Evolutionary conservation across 805 yeast genomes (phyloP), one percentile per base, ranked within the genome.

Genomic region (Metschnikowia vanudenii): DNA sequence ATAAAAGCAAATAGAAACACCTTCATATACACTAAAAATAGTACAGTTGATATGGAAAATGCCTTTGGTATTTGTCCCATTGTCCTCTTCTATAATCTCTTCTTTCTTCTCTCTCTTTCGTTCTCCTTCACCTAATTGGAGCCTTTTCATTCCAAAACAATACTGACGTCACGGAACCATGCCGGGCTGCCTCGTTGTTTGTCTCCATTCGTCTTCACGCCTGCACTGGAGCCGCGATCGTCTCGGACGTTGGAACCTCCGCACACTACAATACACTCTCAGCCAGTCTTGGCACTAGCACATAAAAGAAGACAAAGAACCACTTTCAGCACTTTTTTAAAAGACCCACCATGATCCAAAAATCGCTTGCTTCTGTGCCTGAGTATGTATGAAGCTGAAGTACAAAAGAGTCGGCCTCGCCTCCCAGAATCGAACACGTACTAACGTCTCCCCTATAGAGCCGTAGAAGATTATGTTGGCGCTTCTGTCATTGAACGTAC

Each of bases 401-500:
- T 26, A 6, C 28, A 10, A 26, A 26, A 10, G 28, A 26, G 10
- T 10, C 33, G 32, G n/a, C 13, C 34, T 20, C 24, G 24, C 7
- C 7, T 20, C 24, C 24, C n/a, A n/a, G n/a, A 20, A 11, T 19
- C 31, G 34, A n/a, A 2, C 17, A 10, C 31, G 26, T 50, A 55
- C 63, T 60, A 60, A 61, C 62, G 9, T 26, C 20, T 17, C 16
- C 16, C 16, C n/a, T 13, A 4, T 53, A 62, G 67, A 57, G 76
- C 73, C 17, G 59, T 62, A 37, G 94, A 87, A 58, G 79, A 77
- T 56, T 69, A 73, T 56, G 62, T 78, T 41, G 85, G 85, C 1
- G 69, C 76, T 18, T 81, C 89, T 10, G 60, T 85, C 37, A 76
- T 77, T 43, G 89, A 84, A 59, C 73, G 95, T 55, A 78, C 85